Percentiles rank a stretch among this genome's conserved stretches.
Conservation (phyloP, 2,329 filamentous ascomycete genomes). For the Moelleriella libera region DNA sequence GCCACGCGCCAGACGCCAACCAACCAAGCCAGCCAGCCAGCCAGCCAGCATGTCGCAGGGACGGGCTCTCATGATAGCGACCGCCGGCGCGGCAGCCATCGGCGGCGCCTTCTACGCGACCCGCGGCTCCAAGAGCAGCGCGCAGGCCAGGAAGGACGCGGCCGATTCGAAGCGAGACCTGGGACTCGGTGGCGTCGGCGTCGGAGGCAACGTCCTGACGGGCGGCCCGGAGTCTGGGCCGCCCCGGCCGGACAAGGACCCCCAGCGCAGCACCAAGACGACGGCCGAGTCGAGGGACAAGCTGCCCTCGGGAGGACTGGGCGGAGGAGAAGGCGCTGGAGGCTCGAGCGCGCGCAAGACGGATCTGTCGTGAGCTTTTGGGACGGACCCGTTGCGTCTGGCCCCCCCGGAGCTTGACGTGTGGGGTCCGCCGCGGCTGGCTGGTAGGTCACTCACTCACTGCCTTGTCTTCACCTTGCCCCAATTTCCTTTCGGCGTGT, state of each 20-base stretch:
- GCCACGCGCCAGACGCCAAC: no score
- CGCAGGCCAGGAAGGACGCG: conserved; percentile 5
- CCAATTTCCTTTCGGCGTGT: no score
- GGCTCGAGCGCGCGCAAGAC: conserved; percentile 13
- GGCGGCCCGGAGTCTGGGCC: conserved; percentile 13
- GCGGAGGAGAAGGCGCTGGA: conserved; percentile 16
- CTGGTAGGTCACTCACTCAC: no score
- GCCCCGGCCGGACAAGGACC: conserved; percentile 5
- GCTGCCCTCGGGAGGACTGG: conserved; percentile 17
- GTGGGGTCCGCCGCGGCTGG: no score
- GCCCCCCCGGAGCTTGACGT: no score
- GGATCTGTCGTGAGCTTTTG: conserved; percentile 8
- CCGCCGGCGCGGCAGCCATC: conserved; percentile 9
- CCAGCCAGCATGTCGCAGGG: background rate
- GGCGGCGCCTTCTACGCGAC: conserved; percentile 12
- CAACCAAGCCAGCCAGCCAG: no score
- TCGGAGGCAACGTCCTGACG: conserved; percentile 15
- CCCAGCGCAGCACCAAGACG: conserved; percentile 8
- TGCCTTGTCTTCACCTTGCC: no score
- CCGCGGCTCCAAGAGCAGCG: conserved; percentile 1
- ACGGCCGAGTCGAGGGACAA: conserved; percentile 13
- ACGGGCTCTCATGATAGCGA: conserved; percentile 2
- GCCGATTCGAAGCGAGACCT: conserved; percentile 16
- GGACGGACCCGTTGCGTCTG: no score
- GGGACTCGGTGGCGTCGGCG: conserved; percentile 16